These are phyloP conservation scores for Eragrostis nindensis DNA, from an alignment of 176 grass and related monocot genomes.

Conservation along the genomic window DNA sequence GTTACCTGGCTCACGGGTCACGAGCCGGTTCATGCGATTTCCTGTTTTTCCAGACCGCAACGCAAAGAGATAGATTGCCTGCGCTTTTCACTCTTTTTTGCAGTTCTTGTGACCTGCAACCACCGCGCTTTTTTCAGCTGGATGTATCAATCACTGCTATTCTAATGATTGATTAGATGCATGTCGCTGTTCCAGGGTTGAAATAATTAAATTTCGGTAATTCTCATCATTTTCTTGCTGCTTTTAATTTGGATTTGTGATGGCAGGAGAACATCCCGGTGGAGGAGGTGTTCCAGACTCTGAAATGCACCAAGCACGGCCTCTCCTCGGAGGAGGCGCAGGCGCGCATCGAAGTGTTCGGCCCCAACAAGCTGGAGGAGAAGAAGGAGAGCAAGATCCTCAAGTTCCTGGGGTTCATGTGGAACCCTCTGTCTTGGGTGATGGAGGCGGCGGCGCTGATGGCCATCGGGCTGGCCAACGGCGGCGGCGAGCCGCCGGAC, in stretches of 20 bases:
- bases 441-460: constrained; percentile 93
- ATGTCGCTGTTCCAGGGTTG: neutral
- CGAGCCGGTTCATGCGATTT: constrained; percentile 24
- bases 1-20: constrained; percentile 33
- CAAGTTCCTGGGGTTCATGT: constrained; percentile 98
- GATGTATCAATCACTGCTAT: neutral
- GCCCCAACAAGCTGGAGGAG: constrained; percentile 97
- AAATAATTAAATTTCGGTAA: no score
- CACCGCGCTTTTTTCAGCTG: constrained; percentile 18
- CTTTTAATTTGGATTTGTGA: neutral
- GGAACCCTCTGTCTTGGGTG: constrained; percentile 98
- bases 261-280: constrained; percentile 85
- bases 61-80: no score
- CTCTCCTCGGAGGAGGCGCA: constrained; percentile 60
- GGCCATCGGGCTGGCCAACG: constrained; percentile 86
- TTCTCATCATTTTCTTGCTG: neutral
- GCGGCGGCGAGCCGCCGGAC: constrained; percentile 68
- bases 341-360: constrained; percentile 68
- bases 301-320: constrained; percentile 64
- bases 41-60: neutral
- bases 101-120: constrained; percentile 38
- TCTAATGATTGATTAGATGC: neutral
- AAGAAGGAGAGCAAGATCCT: constrained; percentile 94
- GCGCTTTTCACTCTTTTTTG: neutral
- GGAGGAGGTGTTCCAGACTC: constrained; percentile 85